A percentile compares a stretch with the other conserved stretches of the same genome.
These are phyloP conservation scores for Corymbia citriodora DNA, from an alignment of 441 rosid species.

Conservation along the genomic window DNA sequence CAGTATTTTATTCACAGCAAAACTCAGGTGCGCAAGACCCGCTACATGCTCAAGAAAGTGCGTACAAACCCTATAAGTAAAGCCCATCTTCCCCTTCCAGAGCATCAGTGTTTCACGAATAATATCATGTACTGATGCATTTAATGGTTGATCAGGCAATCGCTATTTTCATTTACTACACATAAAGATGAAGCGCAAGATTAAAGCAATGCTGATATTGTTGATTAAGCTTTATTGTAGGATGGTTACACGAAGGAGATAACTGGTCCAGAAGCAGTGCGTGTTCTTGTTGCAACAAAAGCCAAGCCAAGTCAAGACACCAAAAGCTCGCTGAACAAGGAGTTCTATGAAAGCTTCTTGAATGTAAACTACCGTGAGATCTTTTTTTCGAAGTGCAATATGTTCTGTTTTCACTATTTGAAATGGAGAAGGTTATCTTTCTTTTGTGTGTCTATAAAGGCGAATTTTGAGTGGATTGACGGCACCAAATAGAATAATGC, in stretches of 20 bases:
- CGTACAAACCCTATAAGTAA: not conserved
- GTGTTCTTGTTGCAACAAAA: conserved; percentile 66
- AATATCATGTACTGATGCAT: not conserved
- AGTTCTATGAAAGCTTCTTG: conserved; percentile 67
- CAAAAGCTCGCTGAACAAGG: conserved; percentile 40
- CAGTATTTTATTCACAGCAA: not conserved
- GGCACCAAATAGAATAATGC: not conserved
- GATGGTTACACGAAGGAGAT: conserved; percentile 80
- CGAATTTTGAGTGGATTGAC: not conserved
- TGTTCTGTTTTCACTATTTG: not conserved
- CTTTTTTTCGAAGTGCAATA: not conserved
- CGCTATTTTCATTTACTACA: not conserved
- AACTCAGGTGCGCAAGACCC: not conserved
- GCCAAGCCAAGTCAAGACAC: conserved; percentile 52
- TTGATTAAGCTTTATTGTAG: conserved; percentile 16
- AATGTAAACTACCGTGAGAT: conserved; percentile 37
- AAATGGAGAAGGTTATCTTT: not conserved
- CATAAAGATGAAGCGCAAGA: not conserved
- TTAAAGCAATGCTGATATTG: not conserved
- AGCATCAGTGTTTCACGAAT: not conserved
- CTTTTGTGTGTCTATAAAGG: not conserved
- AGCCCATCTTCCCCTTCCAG: not conserved
- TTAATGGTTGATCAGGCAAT: not conserved
- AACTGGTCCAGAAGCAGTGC: conserved; percentile 49
- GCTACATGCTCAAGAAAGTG: not conserved